These are phyloP conservation scores for Chrysanthemum lavandulifolium DNA, from an alignment of 129 eudicot species.

Conservation along the genomic window DNA sequence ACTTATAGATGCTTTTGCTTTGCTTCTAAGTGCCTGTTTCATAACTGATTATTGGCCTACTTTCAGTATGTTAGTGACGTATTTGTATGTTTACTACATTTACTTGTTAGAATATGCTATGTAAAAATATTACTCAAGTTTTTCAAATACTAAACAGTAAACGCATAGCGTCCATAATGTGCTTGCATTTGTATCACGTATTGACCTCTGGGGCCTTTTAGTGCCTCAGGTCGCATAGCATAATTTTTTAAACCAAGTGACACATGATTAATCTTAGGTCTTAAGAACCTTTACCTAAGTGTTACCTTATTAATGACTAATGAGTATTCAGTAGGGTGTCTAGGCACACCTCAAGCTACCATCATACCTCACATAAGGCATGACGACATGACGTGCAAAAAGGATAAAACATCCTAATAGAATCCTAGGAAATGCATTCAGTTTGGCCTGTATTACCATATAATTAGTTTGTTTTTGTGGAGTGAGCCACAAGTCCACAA, in stretches of 20 bases:
- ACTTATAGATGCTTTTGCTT: too few relatives aligned
- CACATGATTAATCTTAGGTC: neutral
- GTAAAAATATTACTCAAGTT: too few relatives aligned
- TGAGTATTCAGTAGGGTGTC: neutral
- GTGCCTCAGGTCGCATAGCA: too few relatives aligned
- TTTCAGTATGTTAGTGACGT: too few relatives aligned
- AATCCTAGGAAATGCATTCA: neutral
- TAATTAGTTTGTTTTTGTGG: neutral
- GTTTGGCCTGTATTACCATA: neutral
- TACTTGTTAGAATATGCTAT: too few relatives aligned
- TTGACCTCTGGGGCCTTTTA: too few relatives aligned
- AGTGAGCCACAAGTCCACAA: neutral
- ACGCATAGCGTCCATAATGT: too few relatives aligned
- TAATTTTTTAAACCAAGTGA: neutral
- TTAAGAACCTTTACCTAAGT: neutral
- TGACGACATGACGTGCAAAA: neutral
- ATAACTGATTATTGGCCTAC: too few relatives aligned
- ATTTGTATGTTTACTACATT: too few relatives aligned
- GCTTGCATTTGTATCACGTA: too few relatives aligned
- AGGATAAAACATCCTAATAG: neutral
- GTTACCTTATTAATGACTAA: neutral
- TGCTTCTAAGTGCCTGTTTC: too few relatives aligned
- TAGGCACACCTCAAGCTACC: neutral
- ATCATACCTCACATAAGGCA: neutral
- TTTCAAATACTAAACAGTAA: too few relatives aligned